Base-by-base conservation (phyloP, 352 stramenopile species). In the Globisporangium echinulatum region DNA sequence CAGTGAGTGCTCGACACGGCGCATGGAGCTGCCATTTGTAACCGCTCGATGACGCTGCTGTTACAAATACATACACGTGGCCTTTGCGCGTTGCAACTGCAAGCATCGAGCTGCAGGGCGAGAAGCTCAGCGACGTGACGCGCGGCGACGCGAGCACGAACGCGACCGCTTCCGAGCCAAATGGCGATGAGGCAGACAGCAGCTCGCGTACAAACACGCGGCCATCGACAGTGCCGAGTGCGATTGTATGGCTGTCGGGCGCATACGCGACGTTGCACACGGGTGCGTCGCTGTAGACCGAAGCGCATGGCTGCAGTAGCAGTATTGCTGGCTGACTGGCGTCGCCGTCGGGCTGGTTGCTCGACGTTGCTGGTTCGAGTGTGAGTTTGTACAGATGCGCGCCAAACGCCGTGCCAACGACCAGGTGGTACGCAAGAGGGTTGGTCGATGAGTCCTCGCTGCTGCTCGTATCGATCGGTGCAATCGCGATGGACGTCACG, bases 31-130 rank as follows among this genome's bases (percentile, higher is more conserved):
- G 54, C 77, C 81, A 90, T 25, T 42, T 4, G 40, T 13, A 33
- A 33, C 25, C 25, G 25, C 25, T 33, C 25, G 25, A 33, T 33
- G 25, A 33, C 40, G 40, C 11, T 44, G 40, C 40, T 8, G 7
- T 44, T 33, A 17, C 25, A 13, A 84, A 70, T 7, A 88, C 71
- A 64, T 87, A 87, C 17, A 87, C 68, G 64, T 87, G 85, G 13
- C 81, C 78, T 53, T 88, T 87, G 43, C 71, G 78, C 2, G 81
- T 87, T 9, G 81, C 68, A 0, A 77, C 68, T 1, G 82, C 62
- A 5, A 85, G 62, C 37, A 62, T 63, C 3, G 57, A 59, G 25
- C 54, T 68, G 47, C 56, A 64, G 1, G 59, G 42, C 3, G 76
- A 76, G 48, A 87, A 90, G 52, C 69, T 71, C 42, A 87, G 58